These are phyloP conservation scores for Cladorrhinum sp. DNA, from an alignment of 2,329 filamentous ascomycete species.

Conservation along the genomic window DNA sequence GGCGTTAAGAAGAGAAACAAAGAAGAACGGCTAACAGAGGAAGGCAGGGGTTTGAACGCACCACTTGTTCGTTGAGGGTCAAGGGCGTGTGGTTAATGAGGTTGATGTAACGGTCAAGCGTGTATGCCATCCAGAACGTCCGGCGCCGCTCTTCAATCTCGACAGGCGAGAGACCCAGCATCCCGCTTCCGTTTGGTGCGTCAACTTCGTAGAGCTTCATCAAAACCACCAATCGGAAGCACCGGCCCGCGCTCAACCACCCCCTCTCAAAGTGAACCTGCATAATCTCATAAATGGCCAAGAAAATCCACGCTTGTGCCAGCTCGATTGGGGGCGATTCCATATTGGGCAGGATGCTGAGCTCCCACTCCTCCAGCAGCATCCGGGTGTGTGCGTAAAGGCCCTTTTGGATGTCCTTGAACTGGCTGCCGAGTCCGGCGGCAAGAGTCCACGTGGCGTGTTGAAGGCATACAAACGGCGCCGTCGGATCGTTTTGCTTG, in stretches of 20 bases:
- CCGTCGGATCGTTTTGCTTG: too few species aligned
- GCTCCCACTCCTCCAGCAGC: slow-evolving; percentile 9
- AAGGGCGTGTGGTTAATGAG: slow-evolving; percentile 32
- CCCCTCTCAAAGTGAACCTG: slow-evolving; percentile 32
- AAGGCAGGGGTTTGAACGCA: slow-evolving; percentile 10
- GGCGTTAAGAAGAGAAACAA: too few species aligned
- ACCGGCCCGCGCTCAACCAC: slow-evolving; percentile 37
- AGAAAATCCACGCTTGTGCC: slow-evolving; percentile 37
- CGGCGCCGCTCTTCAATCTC: slow-evolving; percentile 36
- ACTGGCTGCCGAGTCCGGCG: slow-evolving; percentile 33
- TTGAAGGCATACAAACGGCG: slow-evolving; percentile 29
- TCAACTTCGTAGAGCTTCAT: slow-evolving; percentile 37
- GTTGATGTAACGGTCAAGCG: slow-evolving; percentile 36
- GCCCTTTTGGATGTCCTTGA: slow-evolving; percentile 19
- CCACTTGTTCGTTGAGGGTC: slow-evolving; percentile 32
- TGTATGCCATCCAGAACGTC: slow-evolving; percentile 41
- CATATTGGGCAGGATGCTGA: background rate
- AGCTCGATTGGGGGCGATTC: slow-evolving; percentile 29
- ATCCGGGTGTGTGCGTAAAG: slow-evolving; percentile 16
- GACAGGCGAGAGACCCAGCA: slow-evolving; percentile 23
- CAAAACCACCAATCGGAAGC: slow-evolving; percentile 37
- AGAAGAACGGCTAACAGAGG: background rate
- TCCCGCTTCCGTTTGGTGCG: slow-evolving; percentile 8
- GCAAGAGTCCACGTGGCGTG: slow-evolving; percentile 38
- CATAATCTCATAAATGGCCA: slow-evolving; percentile 38